Conservation (phyloP, 768 basidiomycete genomes). For the Pisolithus orientalis region DNA sequence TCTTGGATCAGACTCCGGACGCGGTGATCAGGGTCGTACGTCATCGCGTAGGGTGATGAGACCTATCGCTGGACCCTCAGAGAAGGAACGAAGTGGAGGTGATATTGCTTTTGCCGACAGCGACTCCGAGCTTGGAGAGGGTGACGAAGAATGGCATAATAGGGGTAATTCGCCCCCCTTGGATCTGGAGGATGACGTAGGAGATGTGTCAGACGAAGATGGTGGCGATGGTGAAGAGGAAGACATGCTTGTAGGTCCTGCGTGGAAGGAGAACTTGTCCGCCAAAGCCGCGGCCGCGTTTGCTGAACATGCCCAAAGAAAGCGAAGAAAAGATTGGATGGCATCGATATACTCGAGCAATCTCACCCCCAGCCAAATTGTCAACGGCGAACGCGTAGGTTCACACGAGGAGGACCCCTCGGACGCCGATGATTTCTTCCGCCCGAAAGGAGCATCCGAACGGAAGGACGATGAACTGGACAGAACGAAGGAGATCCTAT, state of each 20-base stretch:
- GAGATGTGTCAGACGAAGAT: slow-evolving; percentile 41
- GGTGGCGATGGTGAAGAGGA: slow-evolving; percentile 27
- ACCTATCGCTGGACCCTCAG: slow-evolving; percentile 32
- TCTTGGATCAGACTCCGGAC: not conserved
- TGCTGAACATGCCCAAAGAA: slow-evolving; percentile 29
- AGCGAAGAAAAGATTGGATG: slow-evolving; percentile 67
- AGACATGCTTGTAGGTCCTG: slow-evolving; percentile 43
- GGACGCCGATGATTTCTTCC: slow-evolving; percentile 71
- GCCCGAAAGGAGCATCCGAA: slow-evolving; percentile 35
- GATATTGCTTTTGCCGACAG: slow-evolving; percentile 69
- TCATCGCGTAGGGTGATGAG: slow-evolving; percentile 36
- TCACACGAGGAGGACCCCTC: slow-evolving; percentile 10
- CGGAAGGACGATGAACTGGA: slow-evolving; percentile 54
- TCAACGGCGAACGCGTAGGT: slow-evolving; percentile 32
- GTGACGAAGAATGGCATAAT: slow-evolving; percentile 38
- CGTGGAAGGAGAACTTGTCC: slow-evolving; percentile 70
- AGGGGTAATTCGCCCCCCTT: slow-evolving; percentile 26
- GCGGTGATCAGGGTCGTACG: slow-evolving; percentile 43
- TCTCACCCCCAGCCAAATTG: slow-evolving; percentile 64
- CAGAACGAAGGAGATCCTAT: slow-evolving; percentile 57
- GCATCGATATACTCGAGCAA: slow-evolving; percentile 74
- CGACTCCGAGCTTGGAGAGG: slow-evolving; percentile 64
- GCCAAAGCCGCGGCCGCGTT: slow-evolving; percentile 42
- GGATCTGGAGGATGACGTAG: slow-evolving; percentile 47
- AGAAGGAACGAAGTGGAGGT: slow-evolving; percentile 29